Evolutionary conservation across 176 grass and related monocot species (phyloP), one percentile per base, ranked within the genome.

Genomic region (Ananas comosus): DNA sequence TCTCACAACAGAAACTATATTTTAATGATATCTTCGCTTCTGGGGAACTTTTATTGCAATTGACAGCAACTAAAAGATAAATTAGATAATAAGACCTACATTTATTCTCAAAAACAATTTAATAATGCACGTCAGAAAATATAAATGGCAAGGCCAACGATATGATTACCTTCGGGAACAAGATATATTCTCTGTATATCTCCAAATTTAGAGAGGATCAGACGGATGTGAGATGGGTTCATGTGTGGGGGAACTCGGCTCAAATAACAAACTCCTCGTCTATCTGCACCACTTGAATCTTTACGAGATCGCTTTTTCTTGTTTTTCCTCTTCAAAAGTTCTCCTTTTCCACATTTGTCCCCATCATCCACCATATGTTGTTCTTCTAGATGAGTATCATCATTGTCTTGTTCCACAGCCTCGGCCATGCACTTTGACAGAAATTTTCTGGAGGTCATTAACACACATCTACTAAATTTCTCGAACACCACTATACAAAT

Each of bases 241-340:
- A 97, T 97, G 69, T 89, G 72, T 13, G 94, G 94, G 8, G 89
- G 86, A 82, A 97, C 28, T 74, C 94, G 86, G 77, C 94, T 97
- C 76, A 97, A 80, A 64, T 90, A 97, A 79, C 89, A 87, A 16
- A 97, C 81, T 51, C 94, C 93, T 57, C 82, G 86, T 72, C 83
- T 97, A 51, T 81, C 74, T 16, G 69, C 16, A 51, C 4, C 73
- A 13, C 69, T 80, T 13, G 53, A 27, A 57, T 66, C 61, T 77
- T 80, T 70, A 7, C 64, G 52, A 47, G 70, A 13, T 63, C 72
- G 53, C 70, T 81, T 87, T 65, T 69, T 76, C 75, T 81, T 81
- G 50, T 58, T 73, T 16, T 49, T 74, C 0, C 0, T 56, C 21
- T 7, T 50, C 0, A 12, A 72, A 4, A 74, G 66, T 65, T 73